Conservation (phyloP, 352 stramenopile species). For the Phytophthora citrophthora region DNA sequence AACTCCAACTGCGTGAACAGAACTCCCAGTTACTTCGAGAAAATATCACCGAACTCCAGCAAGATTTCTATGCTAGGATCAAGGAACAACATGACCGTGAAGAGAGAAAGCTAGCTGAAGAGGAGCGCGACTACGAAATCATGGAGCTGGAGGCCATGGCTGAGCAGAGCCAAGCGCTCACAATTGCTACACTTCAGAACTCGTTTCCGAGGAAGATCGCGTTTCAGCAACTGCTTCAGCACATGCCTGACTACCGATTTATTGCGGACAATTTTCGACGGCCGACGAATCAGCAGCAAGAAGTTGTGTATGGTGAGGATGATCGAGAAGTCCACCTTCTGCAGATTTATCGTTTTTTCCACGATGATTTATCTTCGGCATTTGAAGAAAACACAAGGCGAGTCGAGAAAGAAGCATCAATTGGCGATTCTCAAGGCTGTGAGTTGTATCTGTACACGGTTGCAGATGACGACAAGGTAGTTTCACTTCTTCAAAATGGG, state of each 20-base stretch:
- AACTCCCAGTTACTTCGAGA: conserved; percentile 44
- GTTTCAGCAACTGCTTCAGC: conserved; percentile 53
- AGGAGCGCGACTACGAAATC: conserved; percentile 47
- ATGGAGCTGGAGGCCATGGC: conserved; percentile 58
- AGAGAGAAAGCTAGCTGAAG: conserved; percentile 18
- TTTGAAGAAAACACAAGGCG: conserved; percentile 31
- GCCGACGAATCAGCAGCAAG: conserved; percentile 4
- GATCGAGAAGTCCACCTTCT: conserved; percentile 34
- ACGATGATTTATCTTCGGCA: conserved; percentile 32
- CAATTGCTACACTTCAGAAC: conserved; percentile 45
- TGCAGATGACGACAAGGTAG: conserved; percentile 40
- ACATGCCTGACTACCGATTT: conserved; percentile 54
- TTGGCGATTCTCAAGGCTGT: conserved; percentile 24
- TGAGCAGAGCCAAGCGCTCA: conserved; percentile 46
- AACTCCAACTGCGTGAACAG: conserved; percentile 47
- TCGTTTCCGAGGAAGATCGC: conserved; percentile 38
- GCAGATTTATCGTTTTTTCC: conserved; percentile 57
- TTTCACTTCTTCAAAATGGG: conserved; percentile 44
- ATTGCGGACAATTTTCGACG: conserved; percentile 48
- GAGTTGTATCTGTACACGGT: conserved; percentile 55
- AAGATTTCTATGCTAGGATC: conserved; percentile 32
- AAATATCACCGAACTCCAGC: conserved; percentile 43
- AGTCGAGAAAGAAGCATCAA: conserved; percentile 6
- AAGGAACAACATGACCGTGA: conserved; percentile 30
- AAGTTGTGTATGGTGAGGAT: neutral